A percentile compares a stretch with the other conserved stretches of the same genome.
Evolutionary conservation across 495 filamentous ascomycete species (phyloP).

Genomic region (Penicillium pulvis): DNA sequence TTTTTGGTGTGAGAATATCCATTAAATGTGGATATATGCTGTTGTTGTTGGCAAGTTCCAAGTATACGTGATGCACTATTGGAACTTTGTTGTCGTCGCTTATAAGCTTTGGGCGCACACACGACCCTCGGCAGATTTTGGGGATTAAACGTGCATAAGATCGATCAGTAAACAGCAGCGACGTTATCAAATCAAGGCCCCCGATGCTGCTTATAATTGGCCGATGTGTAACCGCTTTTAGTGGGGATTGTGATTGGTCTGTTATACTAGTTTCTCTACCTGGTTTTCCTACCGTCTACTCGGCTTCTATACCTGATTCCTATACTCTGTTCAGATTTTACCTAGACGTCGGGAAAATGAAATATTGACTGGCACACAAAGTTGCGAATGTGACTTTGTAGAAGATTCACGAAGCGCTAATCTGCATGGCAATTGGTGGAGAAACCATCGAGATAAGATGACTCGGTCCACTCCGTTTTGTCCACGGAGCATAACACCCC

Average conservation of each 20-base stretch:
- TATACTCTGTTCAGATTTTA: too few relatives aligned
- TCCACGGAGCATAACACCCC: conserved; percentile 2
- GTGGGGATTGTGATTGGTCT: not conserved
- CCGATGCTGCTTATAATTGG: not conserved
- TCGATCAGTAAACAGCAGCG: not conserved
- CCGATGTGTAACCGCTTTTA: not conserved
- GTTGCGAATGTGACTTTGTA: not conserved
- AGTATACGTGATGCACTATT: not conserved
- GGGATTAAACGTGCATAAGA: not conserved
- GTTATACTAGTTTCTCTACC: not conserved
- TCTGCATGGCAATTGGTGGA: conserved; percentile 4
- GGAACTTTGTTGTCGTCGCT: not conserved
- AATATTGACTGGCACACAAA: too few relatives aligned
- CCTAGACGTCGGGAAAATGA: too few relatives aligned
- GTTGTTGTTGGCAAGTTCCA: not conserved
- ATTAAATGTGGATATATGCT: not conserved
- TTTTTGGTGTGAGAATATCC: not conserved
- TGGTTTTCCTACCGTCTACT: not conserved
- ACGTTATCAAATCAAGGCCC: not conserved
- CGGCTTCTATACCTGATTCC: not conserved
- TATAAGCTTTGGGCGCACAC: not conserved
- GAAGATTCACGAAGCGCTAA: not conserved
- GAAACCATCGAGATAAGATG: not conserved
- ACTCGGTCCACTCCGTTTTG: not conserved
- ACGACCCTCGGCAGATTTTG: not conserved